phyloP scores from a whole-genome alignment of 2,329 filamentous ascomycete genomes.

The Trichoderma sp. region DNA sequence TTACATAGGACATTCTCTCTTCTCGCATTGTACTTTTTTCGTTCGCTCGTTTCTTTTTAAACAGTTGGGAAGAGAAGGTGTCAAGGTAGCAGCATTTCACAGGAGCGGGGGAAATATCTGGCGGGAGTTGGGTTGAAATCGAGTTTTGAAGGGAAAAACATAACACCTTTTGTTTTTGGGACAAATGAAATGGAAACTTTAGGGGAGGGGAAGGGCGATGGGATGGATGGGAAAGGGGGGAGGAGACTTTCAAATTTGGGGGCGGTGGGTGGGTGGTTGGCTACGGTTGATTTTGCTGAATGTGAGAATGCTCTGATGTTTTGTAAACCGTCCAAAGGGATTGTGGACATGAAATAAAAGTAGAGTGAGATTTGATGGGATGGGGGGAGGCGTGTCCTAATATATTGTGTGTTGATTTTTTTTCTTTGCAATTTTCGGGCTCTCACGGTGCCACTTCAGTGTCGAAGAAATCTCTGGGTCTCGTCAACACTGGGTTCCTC shows the following conservation, averaged over 20 bases:
- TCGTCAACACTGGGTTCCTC: too few relatives aligned
- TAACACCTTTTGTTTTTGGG: background rate
- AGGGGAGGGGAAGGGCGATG: background rate
- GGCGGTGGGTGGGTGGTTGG: background rate
- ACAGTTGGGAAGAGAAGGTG: background rate
- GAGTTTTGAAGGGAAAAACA: background rate
- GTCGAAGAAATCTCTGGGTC: too few relatives aligned
- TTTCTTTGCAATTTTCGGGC: background rate
- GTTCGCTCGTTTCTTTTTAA: background rate
- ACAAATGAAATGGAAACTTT: conserved; percentile 7
- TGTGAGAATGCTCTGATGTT: conserved; percentile 17
- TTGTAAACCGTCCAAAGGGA: background rate
- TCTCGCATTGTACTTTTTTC: conserved; percentile 16
- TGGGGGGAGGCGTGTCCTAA: background rate
- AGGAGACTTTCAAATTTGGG: background rate
- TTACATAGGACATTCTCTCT: conserved; percentile 17
- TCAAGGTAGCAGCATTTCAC: conserved; percentile 18
- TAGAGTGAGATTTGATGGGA: conserved; percentile 8
- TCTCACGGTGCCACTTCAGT: too few relatives aligned
- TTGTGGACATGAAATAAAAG: conserved; percentile 16
- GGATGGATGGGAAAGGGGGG: background rate
- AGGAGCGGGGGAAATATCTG: conserved; percentile 1
- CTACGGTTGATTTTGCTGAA: conserved; percentile 9
- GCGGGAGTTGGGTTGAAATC: conserved; percentile 15
- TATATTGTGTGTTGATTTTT: conserved; percentile 3